phyloP scores from a whole-genome alignment of 441 rosid genomes.

The Arabidopsis lyrata region DNA sequence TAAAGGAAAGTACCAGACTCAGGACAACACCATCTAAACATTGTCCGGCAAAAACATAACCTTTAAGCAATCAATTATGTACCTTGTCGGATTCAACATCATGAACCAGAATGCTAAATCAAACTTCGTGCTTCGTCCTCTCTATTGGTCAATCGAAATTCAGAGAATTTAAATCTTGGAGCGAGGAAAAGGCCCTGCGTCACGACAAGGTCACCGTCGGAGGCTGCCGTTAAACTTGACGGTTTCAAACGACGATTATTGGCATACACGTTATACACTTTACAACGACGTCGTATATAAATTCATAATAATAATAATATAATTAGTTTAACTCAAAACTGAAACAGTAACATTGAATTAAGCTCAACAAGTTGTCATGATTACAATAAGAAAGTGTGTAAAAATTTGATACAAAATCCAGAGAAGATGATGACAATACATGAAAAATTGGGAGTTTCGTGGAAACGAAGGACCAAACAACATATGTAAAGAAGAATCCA shows the following conservation, averaged over 20 bases:
- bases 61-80: background rate
- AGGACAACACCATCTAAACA: background rate
- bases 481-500: conserved; percentile 30
- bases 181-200: conserved; percentile 7
- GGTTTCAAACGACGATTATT: conserved; percentile 27
- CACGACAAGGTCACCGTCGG: conserved; percentile 22
- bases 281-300: background rate
- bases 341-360: background rate
- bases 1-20: background rate
- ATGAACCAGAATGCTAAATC: conserved; percentile 2
- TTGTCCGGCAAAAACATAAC: background rate
- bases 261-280: conserved; percentile 11
- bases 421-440: conserved; percentile 26
- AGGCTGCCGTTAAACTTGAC: conserved; percentile 41
- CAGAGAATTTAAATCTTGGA: conserved; percentile 11
- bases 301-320: no score
- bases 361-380: conserved; percentile 20
- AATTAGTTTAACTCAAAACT: no score
- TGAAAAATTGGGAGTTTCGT: conserved; percentile 32
- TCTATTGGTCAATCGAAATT: conserved; percentile 1
- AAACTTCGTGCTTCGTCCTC: background rate
- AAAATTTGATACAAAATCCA: conserved; percentile 26
- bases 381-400: conserved; percentile 27
- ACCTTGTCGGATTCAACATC: conserved; percentile 11
- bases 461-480: conserved; percentile 33